Evolutionary conservation across 768 basidiomycete genomes (phyloP), one percentile per base, ranked within the genome.

Genomic region (Neoboletus subvelutipes): DNA sequence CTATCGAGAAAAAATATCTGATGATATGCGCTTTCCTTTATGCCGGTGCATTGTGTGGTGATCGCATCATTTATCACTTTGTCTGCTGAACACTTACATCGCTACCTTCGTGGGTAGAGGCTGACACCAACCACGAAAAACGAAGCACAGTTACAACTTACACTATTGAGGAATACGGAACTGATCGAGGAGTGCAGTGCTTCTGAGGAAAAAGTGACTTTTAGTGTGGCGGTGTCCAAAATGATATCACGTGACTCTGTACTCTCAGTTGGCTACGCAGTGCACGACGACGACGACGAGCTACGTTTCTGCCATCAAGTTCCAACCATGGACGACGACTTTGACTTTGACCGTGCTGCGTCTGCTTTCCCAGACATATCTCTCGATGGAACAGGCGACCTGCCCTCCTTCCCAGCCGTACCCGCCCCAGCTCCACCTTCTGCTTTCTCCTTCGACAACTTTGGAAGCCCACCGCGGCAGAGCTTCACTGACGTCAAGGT

Each of bases 361-460:
- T 84, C 87, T 56, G 87, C 87, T 15, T 94, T 93, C 72, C 92
- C 92, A 34, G 92, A 92, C 67, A 90, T 94, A 62, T 85, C 86
- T 22, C 77, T 90, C 49, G 90, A 91, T 59, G 88, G 83, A 37
- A 73, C 75, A 20, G 78, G 76, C 60, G 86, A 87, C 66, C 66
- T 89, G 26, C 78, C 83, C 43, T 68, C 79, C 17, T 65, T 77
- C 18, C 64, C 72, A 4, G 52, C 73, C 12, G 64, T 70, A 34
- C 61, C 75, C 5, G 65, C 69, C 28, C 66, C 65, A 15, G 64
- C 67, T 53, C 56, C 70, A 55, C 56, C 75, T 60, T 74, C 76
- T 29, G 74, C 80, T 13, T 90, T 90, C 73, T 83, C 83, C 8
- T 84, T 90, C 56, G 84, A 85, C 64, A 78, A 81, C 66, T 90